These are phyloP conservation scores for Karstenula rhodostoma DNA, from an alignment of 2,329 filamentous ascomycete genomes.

Conservation along the genomic window DNA sequence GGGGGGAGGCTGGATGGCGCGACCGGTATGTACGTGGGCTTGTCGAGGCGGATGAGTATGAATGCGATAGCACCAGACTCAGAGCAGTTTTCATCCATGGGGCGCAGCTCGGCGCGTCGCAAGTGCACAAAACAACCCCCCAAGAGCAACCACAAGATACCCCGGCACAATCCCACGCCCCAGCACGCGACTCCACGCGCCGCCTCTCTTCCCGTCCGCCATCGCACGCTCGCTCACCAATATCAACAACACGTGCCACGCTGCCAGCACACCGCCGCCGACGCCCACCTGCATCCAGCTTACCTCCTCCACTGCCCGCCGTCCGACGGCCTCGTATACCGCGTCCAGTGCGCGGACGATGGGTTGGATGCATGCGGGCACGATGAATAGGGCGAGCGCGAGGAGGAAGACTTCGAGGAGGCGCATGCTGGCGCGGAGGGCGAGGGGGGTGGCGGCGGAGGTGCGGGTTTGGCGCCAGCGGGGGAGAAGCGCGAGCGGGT, in stretches of 20 bases:
- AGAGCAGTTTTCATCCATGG: no score
- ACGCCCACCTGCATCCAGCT: slow-evolving; percentile 13
- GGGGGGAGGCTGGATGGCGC: no score
- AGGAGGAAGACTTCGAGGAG: slow-evolving; percentile 21
- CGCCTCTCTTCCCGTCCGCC: background rate
- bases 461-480: background rate
- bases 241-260: slow-evolving; percentile 26
- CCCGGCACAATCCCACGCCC: background rate
- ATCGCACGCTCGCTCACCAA: background rate
- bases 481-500: background rate
- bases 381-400: slow-evolving; percentile 22
- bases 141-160: slow-evolving; percentile 4
- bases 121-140: background rate
- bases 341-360: slow-evolving; percentile 23
- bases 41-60: no score
- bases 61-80: no score
- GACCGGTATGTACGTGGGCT: no score
- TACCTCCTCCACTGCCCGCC: slow-evolving; percentile 19
- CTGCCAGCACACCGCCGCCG: slow-evolving; percentile 18
- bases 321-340: slow-evolving; percentile 25
- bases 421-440: slow-evolving; percentile 21
- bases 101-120: background rate
- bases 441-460: background rate
- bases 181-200: background rate
- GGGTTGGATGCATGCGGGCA: slow-evolving; percentile 25